These are phyloP conservation scores for Kitagawia praeruptora DNA, from an alignment of 129 eudicot genomes.

Conservation along the genomic window DNA sequence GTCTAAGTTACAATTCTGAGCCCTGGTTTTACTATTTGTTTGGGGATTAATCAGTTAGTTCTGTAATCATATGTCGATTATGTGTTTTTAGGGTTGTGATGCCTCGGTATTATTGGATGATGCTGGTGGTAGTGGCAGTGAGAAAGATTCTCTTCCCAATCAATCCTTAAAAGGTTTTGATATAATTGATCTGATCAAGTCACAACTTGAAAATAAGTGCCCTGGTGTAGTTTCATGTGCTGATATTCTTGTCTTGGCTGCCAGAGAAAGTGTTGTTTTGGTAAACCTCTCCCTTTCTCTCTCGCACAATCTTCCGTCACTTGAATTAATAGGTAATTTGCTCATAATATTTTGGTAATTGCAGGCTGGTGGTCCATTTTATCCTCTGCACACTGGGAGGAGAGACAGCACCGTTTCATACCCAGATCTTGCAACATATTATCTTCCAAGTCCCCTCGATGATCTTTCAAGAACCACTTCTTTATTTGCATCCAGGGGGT, in stretches of 20 bases:
- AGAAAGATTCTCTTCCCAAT: conserved; percentile 61
- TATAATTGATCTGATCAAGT: conserved; percentile 44
- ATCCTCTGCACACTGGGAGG: conserved; percentile 66
- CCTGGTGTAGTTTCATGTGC: conserved; percentile 79
- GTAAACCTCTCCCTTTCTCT: conserved; percentile 23
- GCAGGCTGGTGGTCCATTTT: conserved; percentile 84
- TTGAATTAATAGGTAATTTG: neutral
- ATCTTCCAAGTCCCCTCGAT: conserved; percentile 64
- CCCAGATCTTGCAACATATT: conserved; percentile 31
- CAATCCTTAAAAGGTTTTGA: conserved; percentile 52
- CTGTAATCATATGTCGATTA: neutral
- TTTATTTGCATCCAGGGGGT: conserved; percentile 49
- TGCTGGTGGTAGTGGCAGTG: conserved; percentile 41
- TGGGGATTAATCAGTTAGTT: neutral
- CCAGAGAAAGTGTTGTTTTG: conserved; percentile 64
- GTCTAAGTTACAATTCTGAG: conserved; percentile 1
- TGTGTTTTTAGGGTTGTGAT: conserved; percentile 60
- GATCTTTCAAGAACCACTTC: conserved; percentile 28
- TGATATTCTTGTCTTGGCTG: conserved; percentile 66
- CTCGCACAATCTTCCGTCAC: neutral
- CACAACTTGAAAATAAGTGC: conserved; percentile 45
- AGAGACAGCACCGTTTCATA: conserved; percentile 43
- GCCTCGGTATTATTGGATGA: conserved; percentile 72
- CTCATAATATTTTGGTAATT: conserved; percentile 10
- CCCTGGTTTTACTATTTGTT: neutral